A percentile compares a stretch with the other conserved stretches of the same genome.
Conservation (phyloP, 1,139 yeast species). For the Saccharomycopsis crataegensis region DNA sequence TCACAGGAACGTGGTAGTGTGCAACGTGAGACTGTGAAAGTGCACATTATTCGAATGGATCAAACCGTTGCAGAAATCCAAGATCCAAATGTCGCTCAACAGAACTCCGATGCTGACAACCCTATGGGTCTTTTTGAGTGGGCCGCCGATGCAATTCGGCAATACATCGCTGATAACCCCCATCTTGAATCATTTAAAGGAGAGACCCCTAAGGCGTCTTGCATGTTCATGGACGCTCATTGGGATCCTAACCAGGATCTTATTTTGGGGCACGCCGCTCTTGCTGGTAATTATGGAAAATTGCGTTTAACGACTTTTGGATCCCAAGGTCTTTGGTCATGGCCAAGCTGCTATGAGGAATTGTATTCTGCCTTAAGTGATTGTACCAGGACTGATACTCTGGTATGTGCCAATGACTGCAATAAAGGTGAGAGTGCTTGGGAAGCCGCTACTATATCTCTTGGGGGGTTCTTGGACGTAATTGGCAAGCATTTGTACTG, state of each 20-base stretch:
- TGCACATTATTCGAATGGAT: slow-evolving; percentile 66
- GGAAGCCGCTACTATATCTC: slow-evolving; percentile 80
- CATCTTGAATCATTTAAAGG: no score
- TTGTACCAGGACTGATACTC: slow-evolving; percentile 49
- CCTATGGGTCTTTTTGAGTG: slow-evolving; percentile 71
- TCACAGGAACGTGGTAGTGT: slow-evolving; percentile 32
- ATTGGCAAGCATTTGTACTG: slow-evolving; percentile 87
- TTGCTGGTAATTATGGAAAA: slow-evolving; percentile 78
- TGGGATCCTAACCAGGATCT: slow-evolving; percentile 59
- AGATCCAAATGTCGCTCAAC: slow-evolving; percentile 81
- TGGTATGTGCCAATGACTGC: slow-evolving; percentile 82
- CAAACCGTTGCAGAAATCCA: slow-evolving; percentile 64
- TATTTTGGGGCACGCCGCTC: slow-evolving; percentile 84
- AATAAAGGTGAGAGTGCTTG: slow-evolving; percentile 80
- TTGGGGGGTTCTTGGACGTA: slow-evolving; percentile 95
- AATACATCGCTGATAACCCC: slow-evolving; percentile 36
- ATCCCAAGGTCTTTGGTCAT: slow-evolving; percentile 82
- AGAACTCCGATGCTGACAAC: slow-evolving; percentile 62
- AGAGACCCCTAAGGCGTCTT: slow-evolving; percentile 83
- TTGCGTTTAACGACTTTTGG: slow-evolving; percentile 85
- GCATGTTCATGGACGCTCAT: slow-evolving; percentile 76
- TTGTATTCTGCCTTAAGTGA: slow-evolving; percentile 66
- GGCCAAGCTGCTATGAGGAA: slow-evolving; percentile 76
- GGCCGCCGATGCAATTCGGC: slow-evolving; percentile 63
- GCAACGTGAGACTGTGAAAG: slow-evolving; percentile 58